A percentile compares a stretch with the other conserved stretches of the same genome.
phyloP scores from a whole-genome alignment of 2,329 filamentous ascomycete species.

The Colletotrichum sansevieriae region DNA sequence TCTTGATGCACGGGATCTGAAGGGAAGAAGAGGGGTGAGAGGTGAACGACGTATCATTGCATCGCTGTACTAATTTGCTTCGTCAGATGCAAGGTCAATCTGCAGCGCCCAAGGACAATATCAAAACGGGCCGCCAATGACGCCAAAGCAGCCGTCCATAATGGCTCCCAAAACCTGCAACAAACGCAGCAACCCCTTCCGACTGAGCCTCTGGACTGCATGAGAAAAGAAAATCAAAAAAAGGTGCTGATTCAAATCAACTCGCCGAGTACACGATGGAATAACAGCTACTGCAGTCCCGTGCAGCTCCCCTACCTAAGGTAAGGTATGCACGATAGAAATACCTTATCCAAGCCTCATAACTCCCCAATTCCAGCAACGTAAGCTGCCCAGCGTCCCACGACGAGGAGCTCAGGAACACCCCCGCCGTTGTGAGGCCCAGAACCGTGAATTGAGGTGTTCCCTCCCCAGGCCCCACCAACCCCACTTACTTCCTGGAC shows the following conservation, averaged over 20 bases:
- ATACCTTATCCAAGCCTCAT: background rate
- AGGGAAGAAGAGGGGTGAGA: background rate
- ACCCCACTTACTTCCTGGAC: background rate
- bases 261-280: background rate
- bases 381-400: too few relatives aligned
- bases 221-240: constrained; percentile 6
- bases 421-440: background rate
- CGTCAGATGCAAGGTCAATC: constrained; percentile 25
- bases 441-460: too few relatives aligned
- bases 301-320: constrained; percentile 12
- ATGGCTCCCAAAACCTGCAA: background rate
- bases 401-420: too few relatives aligned
- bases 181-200: constrained; percentile 2
- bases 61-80: background rate
- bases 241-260: constrained; percentile 12
- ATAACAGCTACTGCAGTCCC: constrained; percentile 20
- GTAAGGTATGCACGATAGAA: constrained; percentile 15
- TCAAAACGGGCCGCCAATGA: background rate
- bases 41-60: constrained; percentile 1
- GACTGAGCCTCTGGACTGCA: constrained; percentile 15
- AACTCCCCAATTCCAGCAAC: too few relatives aligned
- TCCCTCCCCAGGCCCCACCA: background rate
- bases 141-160: background rate
- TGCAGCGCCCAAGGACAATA: constrained; percentile 8
- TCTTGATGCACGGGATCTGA: background rate